A percentile compares a stretch with the other conserved stretches of the same genome.
phyloP scores from a whole-genome alignment of 1,284 basidiomycete genomes.

The Rhodotorula sp. region DNA sequence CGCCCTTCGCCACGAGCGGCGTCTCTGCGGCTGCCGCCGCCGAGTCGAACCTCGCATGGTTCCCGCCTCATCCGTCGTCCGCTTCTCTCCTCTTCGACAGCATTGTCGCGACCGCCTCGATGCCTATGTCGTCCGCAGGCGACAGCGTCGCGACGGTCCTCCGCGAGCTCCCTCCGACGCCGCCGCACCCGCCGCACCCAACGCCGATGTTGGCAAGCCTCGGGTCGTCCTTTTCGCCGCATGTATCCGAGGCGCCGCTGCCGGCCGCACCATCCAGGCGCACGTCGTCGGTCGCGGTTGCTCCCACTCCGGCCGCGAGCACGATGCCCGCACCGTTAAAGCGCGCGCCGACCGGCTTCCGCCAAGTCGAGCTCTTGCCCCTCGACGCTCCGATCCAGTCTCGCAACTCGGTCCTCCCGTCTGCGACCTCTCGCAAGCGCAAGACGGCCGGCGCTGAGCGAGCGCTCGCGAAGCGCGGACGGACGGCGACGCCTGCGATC shows the following conservation, averaged over 20 bases:
- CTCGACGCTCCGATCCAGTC: constrained; percentile 43
- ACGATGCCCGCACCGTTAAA: neutral
- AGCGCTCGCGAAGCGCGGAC: constrained; percentile 46
- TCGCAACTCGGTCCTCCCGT: constrained; percentile 59
- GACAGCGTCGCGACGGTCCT: constrained; percentile 33
- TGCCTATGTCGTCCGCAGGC: neutral
- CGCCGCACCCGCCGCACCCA: constrained; percentile 49
- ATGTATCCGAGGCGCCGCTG: neutral
- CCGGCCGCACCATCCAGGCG: neutral
- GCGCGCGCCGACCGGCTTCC: constrained; percentile 32
- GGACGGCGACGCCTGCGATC: constrained; percentile 45
- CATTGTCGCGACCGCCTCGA: neutral
- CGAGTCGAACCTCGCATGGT: constrained; percentile 1
- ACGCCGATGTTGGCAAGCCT: neutral
- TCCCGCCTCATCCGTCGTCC: constrained; percentile 10
- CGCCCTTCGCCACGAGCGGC: neutral
- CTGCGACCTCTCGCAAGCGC: constrained; percentile 61
- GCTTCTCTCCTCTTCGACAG: neutral
- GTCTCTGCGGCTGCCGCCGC: neutral
- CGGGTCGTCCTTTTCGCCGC: neutral
- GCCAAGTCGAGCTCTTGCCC: constrained; percentile 20
- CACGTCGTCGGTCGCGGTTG: neutral
- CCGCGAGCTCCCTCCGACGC: constrained; percentile 49
- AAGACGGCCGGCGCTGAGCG: constrained; percentile 56
- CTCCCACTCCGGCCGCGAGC: neutral